These are phyloP conservation scores for Warburgia ugandensis DNA, from an alignment of 164 flowering plant species.

Conservation along the genomic window DNA sequence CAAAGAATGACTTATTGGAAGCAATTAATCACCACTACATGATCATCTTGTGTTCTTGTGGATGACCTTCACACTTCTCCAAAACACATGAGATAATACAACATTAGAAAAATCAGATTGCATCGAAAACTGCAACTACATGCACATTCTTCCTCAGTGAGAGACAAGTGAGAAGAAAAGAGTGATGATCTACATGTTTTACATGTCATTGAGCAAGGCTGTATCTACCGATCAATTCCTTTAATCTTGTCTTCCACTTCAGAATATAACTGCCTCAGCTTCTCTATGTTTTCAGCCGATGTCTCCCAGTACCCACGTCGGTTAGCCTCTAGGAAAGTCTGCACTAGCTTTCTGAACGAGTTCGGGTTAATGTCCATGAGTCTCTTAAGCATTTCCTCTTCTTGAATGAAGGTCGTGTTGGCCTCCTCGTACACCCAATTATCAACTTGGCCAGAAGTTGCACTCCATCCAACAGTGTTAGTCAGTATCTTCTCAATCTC, in stretches of 20 bases:
- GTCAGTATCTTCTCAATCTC: slow-evolving; percentile 96
- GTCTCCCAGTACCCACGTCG: slow-evolving; percentile 99
- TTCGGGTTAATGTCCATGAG: slow-evolving; percentile 92
- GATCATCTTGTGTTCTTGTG: too few species aligned
- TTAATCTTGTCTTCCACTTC: slow-evolving; percentile 99
- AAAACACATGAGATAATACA: too few species aligned
- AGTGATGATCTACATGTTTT: too few species aligned
- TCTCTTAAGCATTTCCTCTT: slow-evolving; percentile 81
- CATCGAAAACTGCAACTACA: too few species aligned
- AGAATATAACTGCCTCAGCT: slow-evolving; percentile 73
- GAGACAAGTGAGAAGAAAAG: too few species aligned
- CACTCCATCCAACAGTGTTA: slow-evolving; percentile 99
- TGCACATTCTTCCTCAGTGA: too few species aligned
- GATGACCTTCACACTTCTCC: too few species aligned
- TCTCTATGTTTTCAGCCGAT: slow-evolving; percentile 73
- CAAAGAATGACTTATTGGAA: too few species aligned
- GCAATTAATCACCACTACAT: too few species aligned
- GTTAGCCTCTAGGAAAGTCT: slow-evolving; percentile 96
- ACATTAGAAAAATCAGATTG: too few species aligned
- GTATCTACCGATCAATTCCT: slow-evolving; percentile 67
- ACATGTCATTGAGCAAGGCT: too few species aligned
- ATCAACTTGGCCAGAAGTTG: slow-evolving; percentile 96
- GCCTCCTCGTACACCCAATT: slow-evolving; percentile 99
- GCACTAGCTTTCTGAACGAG: slow-evolving; percentile 90
- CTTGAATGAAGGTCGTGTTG: slow-evolving; percentile 85